Evolutionary conservation across 108 stramenopile genomes (phyloP).

Genomic region (Fragilaria radians): DNA sequence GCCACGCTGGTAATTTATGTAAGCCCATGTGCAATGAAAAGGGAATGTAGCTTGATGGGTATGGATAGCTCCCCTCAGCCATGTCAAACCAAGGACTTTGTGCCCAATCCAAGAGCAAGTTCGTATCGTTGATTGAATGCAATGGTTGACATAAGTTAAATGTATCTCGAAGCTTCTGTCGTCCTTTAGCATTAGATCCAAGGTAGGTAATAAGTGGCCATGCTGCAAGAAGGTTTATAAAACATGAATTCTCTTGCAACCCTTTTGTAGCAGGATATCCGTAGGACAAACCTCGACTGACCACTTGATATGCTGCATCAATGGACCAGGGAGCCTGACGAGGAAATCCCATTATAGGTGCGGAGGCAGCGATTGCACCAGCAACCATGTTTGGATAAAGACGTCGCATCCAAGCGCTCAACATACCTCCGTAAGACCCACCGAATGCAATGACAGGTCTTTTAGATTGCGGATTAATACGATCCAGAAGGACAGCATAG

Average conservation of each 20-base stretch:
- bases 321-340: slow-evolving; percentile 7
- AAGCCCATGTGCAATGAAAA: slow-evolving; percentile 48
- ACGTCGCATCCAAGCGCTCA: slow-evolving; percentile 79
- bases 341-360: slow-evolving; percentile 47
- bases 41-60: slow-evolving; percentile 61
- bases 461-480: slow-evolving; percentile 14
- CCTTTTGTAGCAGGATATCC: slow-evolving; percentile 21
- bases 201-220: slow-evolving; percentile 41
- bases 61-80: slow-evolving; percentile 64
- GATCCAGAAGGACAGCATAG: slow-evolving; percentile 58
- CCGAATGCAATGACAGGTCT: slow-evolving; percentile 74
- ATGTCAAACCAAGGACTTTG: slow-evolving; percentile 64
- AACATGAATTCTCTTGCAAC: slow-evolving; percentile 27
- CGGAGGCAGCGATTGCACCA: slow-evolving; percentile 83
- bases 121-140: background rate
- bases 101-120: slow-evolving; percentile 24
- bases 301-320: slow-evolving; percentile 37
- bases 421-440: slow-evolving; percentile 91
- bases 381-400: slow-evolving; percentile 77
- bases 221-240: slow-evolving; percentile 31
- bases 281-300: slow-evolving; percentile 20
- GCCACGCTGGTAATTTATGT: slow-evolving; percentile 61
- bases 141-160: slow-evolving; percentile 51
- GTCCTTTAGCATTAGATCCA: slow-evolving; percentile 8
- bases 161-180: slow-evolving; percentile 5